Conservation (phyloP, 768 basidiomycete genomes). For the Trametes punicea region DNA sequence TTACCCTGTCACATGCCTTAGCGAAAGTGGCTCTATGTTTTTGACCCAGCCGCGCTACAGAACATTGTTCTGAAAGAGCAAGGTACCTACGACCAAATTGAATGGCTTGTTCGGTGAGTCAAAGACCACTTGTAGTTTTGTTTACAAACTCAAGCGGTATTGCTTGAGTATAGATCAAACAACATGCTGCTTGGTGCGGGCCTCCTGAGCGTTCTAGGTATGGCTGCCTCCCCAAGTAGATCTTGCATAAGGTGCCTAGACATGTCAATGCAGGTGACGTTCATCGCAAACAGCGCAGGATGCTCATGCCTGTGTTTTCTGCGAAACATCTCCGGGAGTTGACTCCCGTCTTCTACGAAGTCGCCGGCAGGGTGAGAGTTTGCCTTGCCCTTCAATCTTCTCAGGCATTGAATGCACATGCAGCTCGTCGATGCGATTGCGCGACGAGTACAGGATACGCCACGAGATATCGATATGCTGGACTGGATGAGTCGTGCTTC, state of each 20-base stretch:
- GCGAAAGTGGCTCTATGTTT: conserved; percentile 25
- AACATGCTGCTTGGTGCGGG: conserved; percentile 14
- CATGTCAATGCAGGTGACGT: conserved; percentile 13
- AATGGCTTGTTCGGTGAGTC: conserved; percentile 15
- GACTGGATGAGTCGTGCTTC: conserved; percentile 30
- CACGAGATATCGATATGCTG: conserved; percentile 25
- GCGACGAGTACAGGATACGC: background rate
- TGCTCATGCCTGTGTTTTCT: conserved; percentile 26
- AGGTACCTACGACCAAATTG: conserved; percentile 24
- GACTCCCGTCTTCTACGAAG: conserved; percentile 24
- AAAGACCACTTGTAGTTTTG: background rate
- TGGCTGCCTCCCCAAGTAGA: background rate
- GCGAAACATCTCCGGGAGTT: conserved; percentile 23
- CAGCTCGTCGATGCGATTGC: conserved; percentile 20
- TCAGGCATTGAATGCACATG: background rate
- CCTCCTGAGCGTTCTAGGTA: conserved; percentile 13
- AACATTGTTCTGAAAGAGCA: conserved; percentile 27
- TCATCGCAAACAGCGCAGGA: conserved; percentile 24
- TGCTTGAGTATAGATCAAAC: conserved; percentile 5
- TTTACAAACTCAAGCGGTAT: background rate
- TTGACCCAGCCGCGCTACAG: conserved; percentile 25
- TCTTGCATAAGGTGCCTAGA: background rate
- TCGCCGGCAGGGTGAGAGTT: conserved; percentile 15
- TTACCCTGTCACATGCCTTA: background rate
- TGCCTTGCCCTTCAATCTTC: background rate